Conservation (phyloP, 805 yeast genomes). For the Zygosaccharomyces gambellarensis region DNA sequence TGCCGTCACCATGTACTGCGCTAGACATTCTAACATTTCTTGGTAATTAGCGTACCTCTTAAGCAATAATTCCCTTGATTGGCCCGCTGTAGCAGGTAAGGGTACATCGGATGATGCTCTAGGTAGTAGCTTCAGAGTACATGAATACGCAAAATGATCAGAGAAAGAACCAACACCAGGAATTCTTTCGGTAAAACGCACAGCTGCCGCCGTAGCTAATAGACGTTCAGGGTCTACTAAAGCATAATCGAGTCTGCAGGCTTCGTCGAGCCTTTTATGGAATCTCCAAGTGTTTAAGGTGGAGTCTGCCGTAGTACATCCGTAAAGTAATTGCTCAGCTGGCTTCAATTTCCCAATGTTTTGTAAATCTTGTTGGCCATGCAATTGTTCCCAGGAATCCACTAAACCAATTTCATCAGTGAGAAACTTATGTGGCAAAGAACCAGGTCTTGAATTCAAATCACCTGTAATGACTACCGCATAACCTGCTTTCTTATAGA, state of each 20-base stretch:
- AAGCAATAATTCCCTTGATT: slow-evolving; percentile 10
- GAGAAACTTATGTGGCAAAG: slow-evolving; percentile 72
- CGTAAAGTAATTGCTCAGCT: slow-evolving; percentile 57
- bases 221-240: slow-evolving; percentile 58
- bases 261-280: slow-evolving; percentile 50
- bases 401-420: slow-evolving; percentile 61
- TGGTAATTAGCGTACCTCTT: slow-evolving; percentile 36
- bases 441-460: slow-evolving; percentile 82
- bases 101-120: slow-evolving; percentile 7
- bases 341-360: slow-evolving; percentile 47
- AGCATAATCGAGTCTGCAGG: slow-evolving; percentile 88
- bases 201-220: slow-evolving; percentile 56
- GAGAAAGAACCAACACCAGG: slow-evolving; percentile 73
- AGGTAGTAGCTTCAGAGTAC: slow-evolving; percentile 37
- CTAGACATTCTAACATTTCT: slow-evolving; percentile 46
- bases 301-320: slow-evolving; percentile 90
- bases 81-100: slow-evolving; percentile 4
- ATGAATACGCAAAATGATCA: slow-evolving; percentile 84
- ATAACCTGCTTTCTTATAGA: slow-evolving; percentile 68
- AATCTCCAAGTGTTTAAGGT: slow-evolving; percentile 80
- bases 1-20: slow-evolving; percentile 48
- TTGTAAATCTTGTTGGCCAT: slow-evolving; percentile 45
- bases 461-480: slow-evolving; percentile 91
- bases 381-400: slow-evolving; percentile 77
- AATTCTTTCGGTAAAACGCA: slow-evolving; percentile 65